phyloP scores from a whole-genome alignment of 345 rosid species.

The Microcos paniculata region DNA sequence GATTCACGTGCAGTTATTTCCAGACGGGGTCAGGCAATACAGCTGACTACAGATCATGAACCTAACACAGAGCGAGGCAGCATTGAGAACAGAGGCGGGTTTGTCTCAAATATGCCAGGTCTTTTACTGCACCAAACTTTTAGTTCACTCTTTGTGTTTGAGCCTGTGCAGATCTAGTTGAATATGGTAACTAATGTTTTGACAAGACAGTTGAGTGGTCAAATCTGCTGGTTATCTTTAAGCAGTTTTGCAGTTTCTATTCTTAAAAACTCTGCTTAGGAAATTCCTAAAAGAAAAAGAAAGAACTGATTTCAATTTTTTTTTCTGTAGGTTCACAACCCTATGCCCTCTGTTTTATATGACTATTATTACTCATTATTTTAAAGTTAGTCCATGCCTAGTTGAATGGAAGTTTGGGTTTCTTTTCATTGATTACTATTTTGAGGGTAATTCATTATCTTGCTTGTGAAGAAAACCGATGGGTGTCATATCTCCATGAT shows the following conservation, averaged over 20 bases:
- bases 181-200: slow-evolving; percentile 1
- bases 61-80: slow-evolving; percentile 61
- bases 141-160: neutral
- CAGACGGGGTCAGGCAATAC: slow-evolving; percentile 49
- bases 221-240: neutral
- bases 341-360: neutral
- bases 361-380: neutral
- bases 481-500: neutral
- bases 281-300: neutral
- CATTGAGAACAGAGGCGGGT: slow-evolving; percentile 74
- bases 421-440: neutral
- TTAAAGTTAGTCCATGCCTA: neutral
- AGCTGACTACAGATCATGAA: slow-evolving; percentile 65
- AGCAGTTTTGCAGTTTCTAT: neutral
- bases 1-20: slow-evolving; percentile 73
- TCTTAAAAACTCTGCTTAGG: neutral
- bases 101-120: slow-evolving; percentile 85
- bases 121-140: neutral
- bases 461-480: neutral
- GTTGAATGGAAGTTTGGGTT: neutral
- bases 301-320: neutral
- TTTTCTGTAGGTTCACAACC: neutral
- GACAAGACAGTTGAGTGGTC: neutral
- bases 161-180: neutral
- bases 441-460: neutral